A percentile compares a stretch with the other conserved stretches of the same genome.
These are phyloP conservation scores for Malbranchea cinnamomea DNA, from an alignment of 2,329 filamentous ascomycete genomes.

Conservation along the genomic window DNA sequence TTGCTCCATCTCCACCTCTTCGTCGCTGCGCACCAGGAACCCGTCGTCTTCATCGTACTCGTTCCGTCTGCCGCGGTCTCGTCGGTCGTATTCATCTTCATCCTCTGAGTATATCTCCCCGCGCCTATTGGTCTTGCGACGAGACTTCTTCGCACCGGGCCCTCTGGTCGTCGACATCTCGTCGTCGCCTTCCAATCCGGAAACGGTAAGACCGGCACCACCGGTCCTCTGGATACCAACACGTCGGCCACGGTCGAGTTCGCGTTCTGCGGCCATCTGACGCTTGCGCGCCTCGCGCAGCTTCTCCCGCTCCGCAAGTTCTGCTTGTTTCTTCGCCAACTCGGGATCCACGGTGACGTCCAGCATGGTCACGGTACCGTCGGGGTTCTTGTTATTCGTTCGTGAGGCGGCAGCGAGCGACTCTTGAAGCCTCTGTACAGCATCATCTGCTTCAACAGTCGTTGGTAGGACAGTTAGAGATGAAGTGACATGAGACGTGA, in stretches of 20 bases:
- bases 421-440: conserved; percentile 46
- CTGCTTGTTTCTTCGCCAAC: conserved; percentile 42
- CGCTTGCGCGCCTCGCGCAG: conserved; percentile 38
- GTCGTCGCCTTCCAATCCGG: conserved; percentile 45
- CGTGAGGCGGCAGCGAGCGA: conserved; percentile 42
- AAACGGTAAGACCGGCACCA: conserved; percentile 37
- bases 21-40: conserved; percentile 46
- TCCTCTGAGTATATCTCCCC: conserved; percentile 36
- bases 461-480: conserved; percentile 43
- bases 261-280: conserved; percentile 40
- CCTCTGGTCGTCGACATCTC: conserved; percentile 28
- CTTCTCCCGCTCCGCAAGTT: conserved; percentile 44
- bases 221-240: conserved; percentile 31
- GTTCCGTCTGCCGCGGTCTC: conserved; percentile 48
- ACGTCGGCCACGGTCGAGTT: conserved; percentile 39
- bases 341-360: conserved; percentile 49
- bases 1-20: conserved; percentile 32
- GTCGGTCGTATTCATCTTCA: conserved; percentile 32
- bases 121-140: conserved; percentile 26
- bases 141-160: conserved; percentile 20
- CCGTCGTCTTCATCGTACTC: conserved; percentile 73
- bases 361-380: conserved; percentile 41
- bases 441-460: conserved; percentile 41
- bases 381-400: conserved; percentile 34
- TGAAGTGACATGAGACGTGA: conserved; percentile 49